Percentiles rank a stretch among this genome's conserved stretches.
Evolutionary conservation across 73 alveolate species (phyloP).

Genomic region (Tetrahymena thermophila): DNA sequence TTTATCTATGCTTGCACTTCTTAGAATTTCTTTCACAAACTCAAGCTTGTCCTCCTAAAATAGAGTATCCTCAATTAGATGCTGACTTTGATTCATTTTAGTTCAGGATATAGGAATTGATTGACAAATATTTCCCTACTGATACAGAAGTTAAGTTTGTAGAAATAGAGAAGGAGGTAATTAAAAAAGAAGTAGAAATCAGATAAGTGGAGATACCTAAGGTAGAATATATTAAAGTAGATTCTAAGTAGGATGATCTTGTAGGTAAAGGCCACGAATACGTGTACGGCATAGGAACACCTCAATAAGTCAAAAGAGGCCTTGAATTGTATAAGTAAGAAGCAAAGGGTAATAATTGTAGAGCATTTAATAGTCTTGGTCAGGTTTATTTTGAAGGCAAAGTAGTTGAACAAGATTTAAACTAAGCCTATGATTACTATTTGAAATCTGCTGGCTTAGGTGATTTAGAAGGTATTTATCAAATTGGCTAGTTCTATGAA

Average conservation of each 20-base stretch:
- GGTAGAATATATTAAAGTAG: neutral
- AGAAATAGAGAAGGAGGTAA: neutral
- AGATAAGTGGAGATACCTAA: neutral
- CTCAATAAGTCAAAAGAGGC: neutral
- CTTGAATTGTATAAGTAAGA: neutral
- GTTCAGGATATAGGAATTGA: neutral
- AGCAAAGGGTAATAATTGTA: neutral
- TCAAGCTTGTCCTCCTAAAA: neutral
- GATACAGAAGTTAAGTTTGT: neutral
- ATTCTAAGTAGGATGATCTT: neutral
- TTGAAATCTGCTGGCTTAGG: neutral
- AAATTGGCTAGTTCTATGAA: neutral
- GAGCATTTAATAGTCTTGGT: neutral
- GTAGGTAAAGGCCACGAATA: neutral
- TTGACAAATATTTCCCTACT: neutral
- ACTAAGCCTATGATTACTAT: neutral
- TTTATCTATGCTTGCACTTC: neutral
- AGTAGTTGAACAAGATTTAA: neutral
- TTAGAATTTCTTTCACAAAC: neutral
- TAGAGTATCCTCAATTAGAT: neutral
- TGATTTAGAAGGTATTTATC: neutral
- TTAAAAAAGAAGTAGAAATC: neutral
- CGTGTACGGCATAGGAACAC: neutral
- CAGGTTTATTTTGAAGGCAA: neutral
- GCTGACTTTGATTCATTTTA: neutral